Evolutionary conservation across 2,329 filamentous ascomycete species (phyloP).

Genomic region (Dactylonectria estremocensis): DNA sequence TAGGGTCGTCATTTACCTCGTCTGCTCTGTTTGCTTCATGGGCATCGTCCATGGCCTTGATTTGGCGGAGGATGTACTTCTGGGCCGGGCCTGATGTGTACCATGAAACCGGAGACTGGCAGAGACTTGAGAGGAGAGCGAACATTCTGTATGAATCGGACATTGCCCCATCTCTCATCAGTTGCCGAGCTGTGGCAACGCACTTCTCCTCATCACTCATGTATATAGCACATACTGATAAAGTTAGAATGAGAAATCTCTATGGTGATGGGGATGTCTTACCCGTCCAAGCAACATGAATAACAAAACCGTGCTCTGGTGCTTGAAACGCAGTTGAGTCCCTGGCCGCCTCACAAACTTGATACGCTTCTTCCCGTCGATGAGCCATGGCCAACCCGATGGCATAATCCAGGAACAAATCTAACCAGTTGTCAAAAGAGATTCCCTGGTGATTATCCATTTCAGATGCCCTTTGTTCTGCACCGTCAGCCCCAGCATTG

Average conservation of each 20-base stretch:
- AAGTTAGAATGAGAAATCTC: constrained; percentile 28
- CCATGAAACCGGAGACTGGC: constrained; percentile 79
- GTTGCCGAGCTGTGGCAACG: constrained; percentile 81
- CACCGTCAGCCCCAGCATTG: constrained; percentile 41
- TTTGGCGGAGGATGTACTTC: constrained; percentile 92
- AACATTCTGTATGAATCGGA: constrained; percentile 90
- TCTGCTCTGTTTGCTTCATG: constrained; percentile 57
- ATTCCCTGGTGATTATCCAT: constrained; percentile 79
- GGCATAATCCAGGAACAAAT: constrained; percentile 91
- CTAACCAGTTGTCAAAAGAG: constrained; percentile 87
- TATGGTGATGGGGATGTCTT: constrained; percentile 50
- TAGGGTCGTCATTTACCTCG: constrained; percentile 39
- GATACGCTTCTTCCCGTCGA: constrained; percentile 81
- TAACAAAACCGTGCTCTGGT: constrained; percentile 76
- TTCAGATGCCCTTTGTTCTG: constrained; percentile 49
- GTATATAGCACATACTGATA: constrained; percentile 83
- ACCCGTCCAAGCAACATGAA: constrained; percentile 85
- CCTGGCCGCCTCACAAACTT: constrained; percentile 82
- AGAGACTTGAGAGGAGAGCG: constrained; percentile 82
- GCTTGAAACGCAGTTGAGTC: constrained; percentile 89
- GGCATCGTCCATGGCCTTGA: constrained; percentile 87
- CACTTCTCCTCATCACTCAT: constrained; percentile 85
- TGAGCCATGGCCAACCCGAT: constrained; percentile 80
- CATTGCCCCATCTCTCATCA: constrained; percentile 87
- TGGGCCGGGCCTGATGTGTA: constrained; percentile 87